Evolutionary conservation across 1,139 yeast genomes (phyloP).

Genomic region (Geotrichum aggregatum): DNA sequence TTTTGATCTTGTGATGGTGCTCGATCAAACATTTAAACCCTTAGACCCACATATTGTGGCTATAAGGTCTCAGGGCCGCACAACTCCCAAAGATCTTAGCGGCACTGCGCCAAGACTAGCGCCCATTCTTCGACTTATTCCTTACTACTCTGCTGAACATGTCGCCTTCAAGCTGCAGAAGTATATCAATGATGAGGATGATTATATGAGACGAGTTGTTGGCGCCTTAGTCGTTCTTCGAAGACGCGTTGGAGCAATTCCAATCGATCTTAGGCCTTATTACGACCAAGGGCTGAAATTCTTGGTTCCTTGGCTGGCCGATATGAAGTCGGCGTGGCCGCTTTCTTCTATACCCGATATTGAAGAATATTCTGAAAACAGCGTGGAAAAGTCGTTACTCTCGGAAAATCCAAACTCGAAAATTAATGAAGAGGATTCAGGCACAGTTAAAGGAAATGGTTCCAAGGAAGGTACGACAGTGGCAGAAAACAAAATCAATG

Average conservation of each 20-base stretch:
- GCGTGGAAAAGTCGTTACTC: conserved; percentile 72
- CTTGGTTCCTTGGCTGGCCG: conserved; percentile 55
- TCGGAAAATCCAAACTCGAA: conserved; percentile 47
- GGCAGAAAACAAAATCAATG: conserved; percentile 35
- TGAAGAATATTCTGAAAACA: conserved; percentile 58
- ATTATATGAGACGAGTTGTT: conserved; percentile 57
- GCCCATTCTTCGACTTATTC: conserved; percentile 65
- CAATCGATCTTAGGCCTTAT: conserved; percentile 74
- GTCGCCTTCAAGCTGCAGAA: conserved; percentile 28
- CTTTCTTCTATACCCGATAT: conserved; percentile 68
- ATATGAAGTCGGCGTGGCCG: conserved; percentile 57
- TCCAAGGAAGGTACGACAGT: conserved; percentile 27
- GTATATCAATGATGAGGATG: conserved; percentile 15
- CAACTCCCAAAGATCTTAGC: conserved; percentile 19
- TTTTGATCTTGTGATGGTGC: conserved; percentile 61
- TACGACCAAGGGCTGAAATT: conserved; percentile 64
- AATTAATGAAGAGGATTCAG: conserved; percentile 6
- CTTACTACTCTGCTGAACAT: conserved; percentile 81
- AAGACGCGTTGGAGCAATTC: conserved; percentile 77
- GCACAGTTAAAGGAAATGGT: conserved; percentile 3
- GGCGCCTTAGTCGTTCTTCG: conserved; percentile 81
- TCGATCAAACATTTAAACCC: conserved; percentile 66
- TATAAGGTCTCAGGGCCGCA: conserved; percentile 33
- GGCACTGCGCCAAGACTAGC: conserved; percentile 34
- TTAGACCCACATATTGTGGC: conserved; percentile 38